A percentile compares a stretch with the other conserved stretches of the same genome.
Conservation (phyloP, 2,329 filamentous ascomycete species). For the Clonostachys sp. region DNA sequence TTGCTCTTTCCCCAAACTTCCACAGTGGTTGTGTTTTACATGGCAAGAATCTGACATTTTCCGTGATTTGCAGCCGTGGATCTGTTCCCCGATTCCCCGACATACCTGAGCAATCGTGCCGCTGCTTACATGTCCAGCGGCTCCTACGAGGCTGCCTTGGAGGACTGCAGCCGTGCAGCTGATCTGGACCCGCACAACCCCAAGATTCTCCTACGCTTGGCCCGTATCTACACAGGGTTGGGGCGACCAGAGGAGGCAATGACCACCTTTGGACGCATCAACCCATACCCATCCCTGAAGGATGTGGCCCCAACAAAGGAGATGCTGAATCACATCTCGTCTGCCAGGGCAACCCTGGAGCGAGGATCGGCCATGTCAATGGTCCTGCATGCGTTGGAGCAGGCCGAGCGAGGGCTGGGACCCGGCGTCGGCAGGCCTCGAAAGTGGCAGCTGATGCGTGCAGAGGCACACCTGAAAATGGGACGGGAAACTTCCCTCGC, state of each 20-base stretch:
- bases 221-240: conserved; percentile 82
- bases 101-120: conserved; percentile 91
- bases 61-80: conserved; percentile 70
- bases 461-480: conserved; percentile 90
- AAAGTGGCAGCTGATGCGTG: conserved; percentile 91
- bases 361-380: conserved; percentile 80
- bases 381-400: conserved; percentile 86
- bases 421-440: conserved; percentile 72
- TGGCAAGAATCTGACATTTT: neutral
- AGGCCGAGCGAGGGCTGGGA: conserved; percentile 79
- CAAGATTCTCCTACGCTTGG: conserved; percentile 84
- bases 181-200: conserved; percentile 80
- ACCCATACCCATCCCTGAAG: conserved; percentile 75
- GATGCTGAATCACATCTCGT: conserved; percentile 78
- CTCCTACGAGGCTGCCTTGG: conserved; percentile 73
- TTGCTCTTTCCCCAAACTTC: neutral
- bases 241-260: conserved; percentile 86
- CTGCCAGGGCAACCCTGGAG: conserved; percentile 72
- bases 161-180: conserved; percentile 79
- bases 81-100: conserved; percentile 77
- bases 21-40: neutral
- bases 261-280: conserved; percentile 74
- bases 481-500: conserved; percentile 83
- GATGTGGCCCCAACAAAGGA: conserved; percentile 78
- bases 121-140: conserved; percentile 89